Conservation (phyloP, 345 rosid genomes). For the Corchorus capsularis region DNA sequence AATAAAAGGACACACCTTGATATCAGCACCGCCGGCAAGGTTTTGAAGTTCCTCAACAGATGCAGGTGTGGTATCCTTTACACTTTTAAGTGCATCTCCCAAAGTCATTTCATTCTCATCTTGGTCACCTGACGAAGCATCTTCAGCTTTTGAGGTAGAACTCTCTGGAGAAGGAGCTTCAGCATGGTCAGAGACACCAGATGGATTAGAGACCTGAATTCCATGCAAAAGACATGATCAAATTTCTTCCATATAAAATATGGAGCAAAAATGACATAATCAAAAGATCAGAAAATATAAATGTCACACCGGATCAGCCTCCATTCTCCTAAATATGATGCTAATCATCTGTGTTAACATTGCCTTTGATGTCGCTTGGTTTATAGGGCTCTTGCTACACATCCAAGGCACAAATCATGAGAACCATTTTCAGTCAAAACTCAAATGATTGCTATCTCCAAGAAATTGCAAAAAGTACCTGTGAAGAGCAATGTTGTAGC, state of each 20-base stretch:
- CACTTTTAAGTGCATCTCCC: slow-evolving; percentile 80
- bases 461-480: slow-evolving; percentile 49
- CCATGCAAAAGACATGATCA: slow-evolving; percentile 33
- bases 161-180: slow-evolving; percentile 56
- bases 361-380: slow-evolving; percentile 98
- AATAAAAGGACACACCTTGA: slow-evolving; percentile 57
- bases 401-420: slow-evolving; percentile 38
- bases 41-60: slow-evolving; percentile 95
- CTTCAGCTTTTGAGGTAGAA: slow-evolving; percentile 48
- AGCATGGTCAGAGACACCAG: slow-evolving; percentile 45
- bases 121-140: slow-evolving; percentile 53
- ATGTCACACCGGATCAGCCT: slow-evolving; percentile 72
- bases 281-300: slow-evolving; percentile 19
- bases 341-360: slow-evolving; percentile 99
- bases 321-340: slow-evolving; percentile 96
- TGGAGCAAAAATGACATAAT: not conserved
- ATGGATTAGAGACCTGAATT: slow-evolving; percentile 60
- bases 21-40: slow-evolving; percentile 98
- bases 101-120: slow-evolving; percentile 70
- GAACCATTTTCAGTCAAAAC: slow-evolving; percentile 19
- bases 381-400: slow-evolving; percentile 94
- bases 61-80: slow-evolving; percentile 73
- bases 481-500: slow-evolving; percentile 96
- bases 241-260: slow-evolving; percentile 21
- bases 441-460: not conserved